Base-by-base conservation (phyloP, 2,329 filamentous ascomycete genomes). In the Chrysoporthe deuterocubensis region DNA sequence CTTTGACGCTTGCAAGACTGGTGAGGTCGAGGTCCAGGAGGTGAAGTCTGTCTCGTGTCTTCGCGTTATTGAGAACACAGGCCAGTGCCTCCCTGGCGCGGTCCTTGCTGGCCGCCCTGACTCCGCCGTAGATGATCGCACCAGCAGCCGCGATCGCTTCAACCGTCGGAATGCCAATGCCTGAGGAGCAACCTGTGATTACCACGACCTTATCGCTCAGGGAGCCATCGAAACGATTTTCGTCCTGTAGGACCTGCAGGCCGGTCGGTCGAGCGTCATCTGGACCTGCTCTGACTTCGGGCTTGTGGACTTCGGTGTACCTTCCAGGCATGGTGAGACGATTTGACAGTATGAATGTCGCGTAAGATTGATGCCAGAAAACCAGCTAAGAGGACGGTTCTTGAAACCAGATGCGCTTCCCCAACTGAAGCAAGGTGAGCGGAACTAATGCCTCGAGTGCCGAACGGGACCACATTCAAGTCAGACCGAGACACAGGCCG, bases 111-210 rank as follows among this genome's bases (percentile, higher is more conserved):
- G 50, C 42, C 66, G 83, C 74, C 13, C 83, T 77, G 4, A 76
- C 82, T 4, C 81, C 81, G 37, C 79, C 73, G 71, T 78, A 84
- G 48, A 83, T 71, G 21, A 74, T 80, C 18, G 81, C 81, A 14
- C 83, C 82, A 0, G 82, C 81, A 5, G 78, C 73, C 21, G 74
- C 70, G 11, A 85, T 73, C 2, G 81, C 82, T 16, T 75, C 74
- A 4, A 76, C 80, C 2, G 80, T 82, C 54, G 81, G 78, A 37
- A 78, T 71, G 4, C 81, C 81, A 32, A 83, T 80, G 66, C 74
- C 81, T 8, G 78, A 76, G 3, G 77, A 77, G 14, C 71, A 70
- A 21, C 81, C 81, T 0, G 81, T 82, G 67, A 83, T 75, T 8
- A 82, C 68, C 6, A 79, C 73, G 11, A 78, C 77, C 69, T 80